Evolutionary conservation across 208 protist genomes (phyloP).

Genomic region (Porcisia deanei): DNA sequence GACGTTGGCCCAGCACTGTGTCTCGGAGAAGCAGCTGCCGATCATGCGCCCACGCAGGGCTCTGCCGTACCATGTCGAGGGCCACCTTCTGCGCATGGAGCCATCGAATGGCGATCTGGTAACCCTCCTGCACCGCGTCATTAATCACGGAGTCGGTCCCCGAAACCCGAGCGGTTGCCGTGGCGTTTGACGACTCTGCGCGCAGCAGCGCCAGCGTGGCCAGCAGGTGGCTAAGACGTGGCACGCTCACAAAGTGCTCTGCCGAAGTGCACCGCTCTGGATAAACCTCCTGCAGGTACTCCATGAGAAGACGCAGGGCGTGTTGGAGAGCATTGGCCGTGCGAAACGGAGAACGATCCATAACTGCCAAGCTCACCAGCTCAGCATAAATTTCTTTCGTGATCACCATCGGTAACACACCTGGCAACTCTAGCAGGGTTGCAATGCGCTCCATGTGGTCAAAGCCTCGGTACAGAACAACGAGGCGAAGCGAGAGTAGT

Average conservation of each 20-base stretch:
- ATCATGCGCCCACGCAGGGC: not conserved
- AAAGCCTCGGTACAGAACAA: slow-evolving; percentile 61
- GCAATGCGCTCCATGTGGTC: slow-evolving; percentile 51
- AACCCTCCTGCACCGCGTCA: slow-evolving; percentile 7
- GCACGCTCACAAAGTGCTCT: slow-evolving; percentile 31
- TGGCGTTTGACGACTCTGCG: not conserved
- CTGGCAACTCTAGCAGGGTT: slow-evolving; percentile 34
- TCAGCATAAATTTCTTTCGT: slow-evolving; percentile 62
- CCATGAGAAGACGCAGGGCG: slow-evolving; percentile 23
- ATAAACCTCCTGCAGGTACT: slow-evolving; percentile 38
- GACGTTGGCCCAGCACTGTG: slow-evolving; percentile 32
- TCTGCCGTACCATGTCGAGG: slow-evolving; percentile 27
- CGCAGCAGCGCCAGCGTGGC: slow-evolving; percentile 27
- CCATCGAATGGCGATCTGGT: slow-evolving; percentile 18
- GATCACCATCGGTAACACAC: slow-evolving; percentile 25
- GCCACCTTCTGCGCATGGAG: slow-evolving; percentile 24
- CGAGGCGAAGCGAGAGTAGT: slow-evolving; percentile 53
- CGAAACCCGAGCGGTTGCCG: not conserved
- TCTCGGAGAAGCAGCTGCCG: slow-evolving; percentile 42
- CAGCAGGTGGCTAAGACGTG: slow-evolving; percentile 29
- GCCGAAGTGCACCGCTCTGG: slow-evolving; percentile 35
- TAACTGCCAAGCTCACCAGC: slow-evolving; percentile 68
- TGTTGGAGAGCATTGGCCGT: slow-evolving; percentile 26
- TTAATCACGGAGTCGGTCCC: not conserved
- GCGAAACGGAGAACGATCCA: slow-evolving; percentile 49